Evolutionary conservation across 306 rosid genomes (phyloP).

Genomic region (Cicer judaicum): DNA sequence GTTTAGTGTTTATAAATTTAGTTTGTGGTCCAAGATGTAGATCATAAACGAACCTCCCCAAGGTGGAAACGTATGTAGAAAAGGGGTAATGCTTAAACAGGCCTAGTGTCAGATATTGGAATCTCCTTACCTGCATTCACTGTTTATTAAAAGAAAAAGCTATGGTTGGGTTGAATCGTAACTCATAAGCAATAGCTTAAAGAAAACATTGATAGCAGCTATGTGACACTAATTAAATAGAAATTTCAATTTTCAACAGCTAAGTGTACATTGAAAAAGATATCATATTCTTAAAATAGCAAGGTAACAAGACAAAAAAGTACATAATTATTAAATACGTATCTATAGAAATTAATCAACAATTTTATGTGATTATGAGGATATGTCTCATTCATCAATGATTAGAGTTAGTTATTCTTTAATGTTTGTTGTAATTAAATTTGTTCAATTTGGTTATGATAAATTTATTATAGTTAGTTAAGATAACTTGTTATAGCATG

Average conservation of each 20-base stretch:
- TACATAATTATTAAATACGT: neutral
- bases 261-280: too few species aligned
- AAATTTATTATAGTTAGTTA: too few species aligned
- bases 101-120: neutral
- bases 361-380: neutral
- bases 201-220: neutral
- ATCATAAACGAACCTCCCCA: constrained; percentile 18
- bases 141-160: too few species aligned
- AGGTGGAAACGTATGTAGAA: neutral
- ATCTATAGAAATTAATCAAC: neutral
- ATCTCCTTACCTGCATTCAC: neutral
- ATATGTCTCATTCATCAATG: too few species aligned
- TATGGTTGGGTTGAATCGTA: too few species aligned
- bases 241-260: neutral
- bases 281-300: too few species aligned
- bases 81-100: too few species aligned
- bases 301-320: neutral
- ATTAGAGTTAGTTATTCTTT: too few species aligned
- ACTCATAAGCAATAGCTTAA: neutral
- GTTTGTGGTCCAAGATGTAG: neutral
- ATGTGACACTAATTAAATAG: neutral
- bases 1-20: neutral
- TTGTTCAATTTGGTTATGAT: too few species aligned
- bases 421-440: too few species aligned
- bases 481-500: too few species aligned